Conservation (phyloP, 75 land plant genomes). For the Picea glauca region DNA sequence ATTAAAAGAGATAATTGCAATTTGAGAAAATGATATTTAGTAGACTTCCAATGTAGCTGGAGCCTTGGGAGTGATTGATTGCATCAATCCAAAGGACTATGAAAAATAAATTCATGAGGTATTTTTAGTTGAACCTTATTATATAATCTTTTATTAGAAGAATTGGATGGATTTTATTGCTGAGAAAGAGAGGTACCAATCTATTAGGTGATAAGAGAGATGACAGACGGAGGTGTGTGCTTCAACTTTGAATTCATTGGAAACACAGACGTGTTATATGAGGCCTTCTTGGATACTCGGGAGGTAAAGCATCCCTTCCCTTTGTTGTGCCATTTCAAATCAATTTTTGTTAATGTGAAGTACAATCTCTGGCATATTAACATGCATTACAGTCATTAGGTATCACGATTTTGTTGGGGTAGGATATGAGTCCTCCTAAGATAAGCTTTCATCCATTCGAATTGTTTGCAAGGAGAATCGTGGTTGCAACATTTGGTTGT, state of each 20-base stretch:
- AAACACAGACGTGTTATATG: constrained; percentile 46
- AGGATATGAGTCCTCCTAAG: neutral
- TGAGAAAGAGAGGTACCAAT: too few relatives aligned
- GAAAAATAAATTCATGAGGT: constrained; percentile 37
- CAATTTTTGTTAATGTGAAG: neutral
- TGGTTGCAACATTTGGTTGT: neutral
- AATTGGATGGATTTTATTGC: too few relatives aligned
- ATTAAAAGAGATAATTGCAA: too few relatives aligned
- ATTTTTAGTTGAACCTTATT: neutral
- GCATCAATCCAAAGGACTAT: constrained; percentile 33
- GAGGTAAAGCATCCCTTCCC: constrained; percentile 24
- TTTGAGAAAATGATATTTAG: neutral
- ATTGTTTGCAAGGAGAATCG: neutral
- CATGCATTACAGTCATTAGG: neutral
- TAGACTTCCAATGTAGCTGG: constrained; percentile 6
- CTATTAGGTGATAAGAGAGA: constrained; percentile 57
- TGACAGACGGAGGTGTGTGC: constrained; percentile 77
- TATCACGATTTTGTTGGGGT: neutral
- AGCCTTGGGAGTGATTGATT: constrained; percentile 20
- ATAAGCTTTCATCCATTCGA: neutral
- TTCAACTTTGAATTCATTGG: constrained; percentile 84
- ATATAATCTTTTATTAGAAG: too few relatives aligned
- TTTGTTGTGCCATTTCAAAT: neutral
- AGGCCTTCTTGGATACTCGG: constrained; percentile 61
- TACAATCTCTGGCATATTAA: neutral